A percentile compares a stretch with the other conserved stretches of the same genome.
Evolutionary conservation across 1,139 yeast species (phyloP).

Genomic region (Geotrichum aggregatum): DNA sequence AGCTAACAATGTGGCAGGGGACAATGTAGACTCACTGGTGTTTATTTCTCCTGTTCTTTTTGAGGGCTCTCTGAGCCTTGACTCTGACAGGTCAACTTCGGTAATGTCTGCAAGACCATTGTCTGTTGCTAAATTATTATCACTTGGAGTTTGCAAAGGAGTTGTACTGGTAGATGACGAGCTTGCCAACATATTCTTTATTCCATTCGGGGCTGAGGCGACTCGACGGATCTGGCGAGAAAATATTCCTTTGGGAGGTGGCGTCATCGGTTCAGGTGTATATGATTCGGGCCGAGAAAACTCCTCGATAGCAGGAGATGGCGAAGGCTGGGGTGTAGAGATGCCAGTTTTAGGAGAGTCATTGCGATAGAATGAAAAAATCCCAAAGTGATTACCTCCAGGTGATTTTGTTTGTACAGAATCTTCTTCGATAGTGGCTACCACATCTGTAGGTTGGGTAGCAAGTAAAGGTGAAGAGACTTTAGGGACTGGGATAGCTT

Average conservation of each 20-base stretch:
- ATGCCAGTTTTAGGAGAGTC: conserved; percentile 11
- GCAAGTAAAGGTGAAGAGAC: background rate
- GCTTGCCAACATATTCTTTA: conserved; percentile 33
- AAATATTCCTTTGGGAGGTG: conserved; percentile 39
- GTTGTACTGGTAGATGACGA: conserved; percentile 19
- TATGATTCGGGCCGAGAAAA: background rate
- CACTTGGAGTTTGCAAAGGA: conserved; percentile 17
- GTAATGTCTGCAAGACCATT: conserved; percentile 17
- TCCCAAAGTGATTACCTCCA: conserved; percentile 27
- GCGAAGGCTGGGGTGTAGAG: background rate
- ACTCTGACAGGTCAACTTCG: conserved; percentile 18
- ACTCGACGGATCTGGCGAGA: conserved; percentile 63
- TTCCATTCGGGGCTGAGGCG: conserved; percentile 73
- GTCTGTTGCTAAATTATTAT: conserved; percentile 1
- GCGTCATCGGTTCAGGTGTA: conserved; percentile 17
- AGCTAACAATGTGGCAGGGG: conserved; percentile 11
- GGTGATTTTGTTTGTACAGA: conserved; percentile 1
- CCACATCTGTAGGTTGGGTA: background rate
- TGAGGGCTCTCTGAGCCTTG: background rate
- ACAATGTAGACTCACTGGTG: background rate
- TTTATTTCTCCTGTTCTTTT: background rate
- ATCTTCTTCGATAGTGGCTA: conserved; percentile 2
- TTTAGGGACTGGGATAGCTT: background rate
- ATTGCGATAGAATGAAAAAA: conserved; percentile 23
- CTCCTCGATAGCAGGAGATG: background rate